Evolutionary conservation across 2,329 filamentous ascomycete species (phyloP).

Genomic region (Aspergillus viridinutans): DNA sequence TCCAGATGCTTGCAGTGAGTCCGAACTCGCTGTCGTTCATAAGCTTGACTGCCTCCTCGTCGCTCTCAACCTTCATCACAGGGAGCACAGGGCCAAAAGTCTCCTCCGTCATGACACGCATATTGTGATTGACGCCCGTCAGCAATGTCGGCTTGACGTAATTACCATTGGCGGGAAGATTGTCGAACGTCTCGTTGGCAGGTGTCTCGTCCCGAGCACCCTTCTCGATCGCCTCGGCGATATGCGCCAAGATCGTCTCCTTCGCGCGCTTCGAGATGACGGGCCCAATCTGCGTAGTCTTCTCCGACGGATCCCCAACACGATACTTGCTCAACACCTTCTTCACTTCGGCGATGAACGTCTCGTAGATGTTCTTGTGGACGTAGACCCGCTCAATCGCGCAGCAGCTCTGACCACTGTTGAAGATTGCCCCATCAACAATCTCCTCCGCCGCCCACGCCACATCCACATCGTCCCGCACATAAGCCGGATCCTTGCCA

Average conservation of each 20-base stretch:
- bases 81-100: conserved; percentile 91
- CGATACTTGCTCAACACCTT: conserved; percentile 76
- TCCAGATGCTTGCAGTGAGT: conserved; percentile 96
- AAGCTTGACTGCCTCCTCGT: conserved; percentile 72
- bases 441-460: conserved; percentile 91
- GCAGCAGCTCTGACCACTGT: conserved; percentile 97
- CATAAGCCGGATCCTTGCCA: conserved; percentile 91
- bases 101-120: conserved; percentile 86
- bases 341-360: conserved; percentile 74
- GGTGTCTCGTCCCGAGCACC: conserved; percentile 84
- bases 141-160: conserved; percentile 80
- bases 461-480: conserved; percentile 79
- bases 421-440: conserved; percentile 93
- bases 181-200: conserved; percentile 67
- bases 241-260: conserved; percentile 70
- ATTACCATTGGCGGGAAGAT: conserved; percentile 68
- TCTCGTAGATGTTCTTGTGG: conserved; percentile 75
- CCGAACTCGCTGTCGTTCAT: conserved; percentile 98
- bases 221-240: conserved; percentile 76
- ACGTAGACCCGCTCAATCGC: conserved; percentile 90
- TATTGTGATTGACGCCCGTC: conserved; percentile 70
- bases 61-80: conserved; percentile 77
- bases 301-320: conserved; percentile 81
- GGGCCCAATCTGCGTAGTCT: conserved; percentile 76
- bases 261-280: conserved; percentile 79